Evolutionary conservation across 2,329 filamentous ascomycete species (phyloP), one percentile per base, ranked within the genome.

Genomic region (Pestalotiopsis sp.): DNA sequence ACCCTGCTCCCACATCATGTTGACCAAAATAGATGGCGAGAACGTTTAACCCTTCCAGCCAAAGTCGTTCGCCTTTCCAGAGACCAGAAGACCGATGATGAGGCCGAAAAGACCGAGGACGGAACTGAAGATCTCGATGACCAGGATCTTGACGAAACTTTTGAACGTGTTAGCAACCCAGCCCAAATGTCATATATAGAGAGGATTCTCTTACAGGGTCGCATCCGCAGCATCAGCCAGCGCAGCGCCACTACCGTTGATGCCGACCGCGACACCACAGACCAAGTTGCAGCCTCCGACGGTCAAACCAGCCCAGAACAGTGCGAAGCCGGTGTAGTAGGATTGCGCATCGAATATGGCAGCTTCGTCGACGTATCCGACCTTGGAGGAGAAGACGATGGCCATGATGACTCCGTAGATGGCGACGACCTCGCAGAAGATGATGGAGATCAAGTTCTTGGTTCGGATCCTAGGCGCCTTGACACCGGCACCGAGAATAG

Each of bases 381-480:
- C 83, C 82, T 98, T 97, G 70, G 94, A 88, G 58, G 94, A 97
- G 85, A 98, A 98, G 76, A 99, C 92, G 79, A 99, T 99, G 75
- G 94, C 92, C 94, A 99, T 99, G 83, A 99, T 99, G 82, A 99
- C 95, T 76, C 97, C 97, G 87, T 99, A 99, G 81, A 99, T 99
- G 81, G 96, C 96, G 77, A 99, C 96, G 78, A 99, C 96, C 84
- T 99, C 96, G 85, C 96, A 99, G 84, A 99, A 99, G 83, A 99
- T 98, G 82, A 99, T 99, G 76, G 95, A 98, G 80, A 99, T 98
- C 78, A 99, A 83, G 86, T 99, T 99, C 90, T 99, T 99, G 71
- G 96, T 99, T 80, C 96, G 93, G 83, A 99, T 99, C 75, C 96
- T 92, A 48, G 97, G 97, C 59, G 96, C 95, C 81, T 93, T 95